phyloP scores from a whole-genome alignment of 352 stramenopile species.

The Paralagenidium karlingii region DNA sequence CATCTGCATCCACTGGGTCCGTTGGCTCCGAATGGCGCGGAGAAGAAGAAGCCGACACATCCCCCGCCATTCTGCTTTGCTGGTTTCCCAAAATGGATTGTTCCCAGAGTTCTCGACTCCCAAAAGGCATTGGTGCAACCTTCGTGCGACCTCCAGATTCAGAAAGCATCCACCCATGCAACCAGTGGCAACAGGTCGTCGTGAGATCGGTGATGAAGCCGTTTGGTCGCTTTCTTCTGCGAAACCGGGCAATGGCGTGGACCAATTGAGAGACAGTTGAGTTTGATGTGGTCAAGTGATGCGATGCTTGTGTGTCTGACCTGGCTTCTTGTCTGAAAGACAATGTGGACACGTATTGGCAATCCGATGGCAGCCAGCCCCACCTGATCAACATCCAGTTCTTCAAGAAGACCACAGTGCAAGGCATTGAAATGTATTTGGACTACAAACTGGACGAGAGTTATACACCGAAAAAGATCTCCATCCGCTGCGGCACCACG shows the following conservation, averaged over 20 bases:
- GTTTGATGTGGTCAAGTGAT: not conserved
- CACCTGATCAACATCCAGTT: slow-evolving; percentile 98
- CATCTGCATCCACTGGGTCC: too few species aligned
- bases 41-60: too few species aligned
- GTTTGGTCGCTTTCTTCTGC: slow-evolving; percentile 94
- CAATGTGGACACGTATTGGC: slow-evolving; percentile 96
- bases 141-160: too few species aligned
- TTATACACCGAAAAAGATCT: slow-evolving; percentile 96
- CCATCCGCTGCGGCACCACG: slow-evolving; percentile 86
- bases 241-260: slow-evolving; percentile 96
- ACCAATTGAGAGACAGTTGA: slow-evolving; percentile 92
- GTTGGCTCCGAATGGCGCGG: too few species aligned
- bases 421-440: slow-evolving; percentile 93
- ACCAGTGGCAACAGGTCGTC: too few species aligned
- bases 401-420: slow-evolving; percentile 87
- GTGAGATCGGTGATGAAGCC: slow-evolving; percentile 80
- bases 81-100: too few species aligned
- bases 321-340: slow-evolving; percentile 22
- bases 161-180: too few species aligned
- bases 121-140: too few species aligned
- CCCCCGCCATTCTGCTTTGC: too few species aligned
- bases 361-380: slow-evolving; percentile 89
- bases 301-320: not conserved
- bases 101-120: too few species aligned
- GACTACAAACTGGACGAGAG: slow-evolving; percentile 97